These are phyloP conservation scores for Microsporum ferrugineum DNA, from an alignment of 2,329 filamentous ascomycete species.

Conservation along the genomic window DNA sequence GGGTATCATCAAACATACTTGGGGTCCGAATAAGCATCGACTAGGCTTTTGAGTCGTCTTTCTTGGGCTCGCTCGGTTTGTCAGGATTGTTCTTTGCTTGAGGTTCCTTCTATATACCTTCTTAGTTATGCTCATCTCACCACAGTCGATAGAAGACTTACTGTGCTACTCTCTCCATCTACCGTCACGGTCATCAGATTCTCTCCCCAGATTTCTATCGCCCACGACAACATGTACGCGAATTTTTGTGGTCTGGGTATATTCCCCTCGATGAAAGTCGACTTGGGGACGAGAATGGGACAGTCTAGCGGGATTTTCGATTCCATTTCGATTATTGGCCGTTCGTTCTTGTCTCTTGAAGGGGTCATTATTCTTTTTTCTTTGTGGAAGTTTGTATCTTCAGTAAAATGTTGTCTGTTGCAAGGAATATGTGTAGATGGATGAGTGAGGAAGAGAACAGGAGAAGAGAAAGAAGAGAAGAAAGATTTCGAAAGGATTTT, in stretches of 20 bases:
- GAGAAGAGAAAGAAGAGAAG: background rate
- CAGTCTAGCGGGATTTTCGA: background rate
- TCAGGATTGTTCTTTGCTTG: background rate
- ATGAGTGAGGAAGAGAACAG: no score
- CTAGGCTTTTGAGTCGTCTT: background rate
- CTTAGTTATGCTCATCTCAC: background rate
- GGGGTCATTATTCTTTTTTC: background rate
- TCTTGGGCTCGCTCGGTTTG: background rate
- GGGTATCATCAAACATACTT: background rate
- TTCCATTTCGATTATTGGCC: background rate
- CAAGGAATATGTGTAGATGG: background rate
- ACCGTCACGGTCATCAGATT: background rate
- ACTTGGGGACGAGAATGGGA: background rate
- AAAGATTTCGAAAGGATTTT: background rate
- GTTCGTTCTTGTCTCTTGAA: no score
- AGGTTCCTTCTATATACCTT: background rate
- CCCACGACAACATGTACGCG: background rate
- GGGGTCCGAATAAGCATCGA: background rate
- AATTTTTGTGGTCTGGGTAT: background rate
- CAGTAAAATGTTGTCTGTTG: background rate
- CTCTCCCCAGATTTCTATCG: background rate
- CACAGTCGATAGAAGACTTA: background rate
- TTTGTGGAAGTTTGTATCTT: background rate
- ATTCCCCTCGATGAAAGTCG: background rate
- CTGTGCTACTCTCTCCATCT: background rate